These are phyloP conservation scores for Larix kaempferi DNA, from an alignment of 75 land plant genomes.

Conservation along the genomic window DNA sequence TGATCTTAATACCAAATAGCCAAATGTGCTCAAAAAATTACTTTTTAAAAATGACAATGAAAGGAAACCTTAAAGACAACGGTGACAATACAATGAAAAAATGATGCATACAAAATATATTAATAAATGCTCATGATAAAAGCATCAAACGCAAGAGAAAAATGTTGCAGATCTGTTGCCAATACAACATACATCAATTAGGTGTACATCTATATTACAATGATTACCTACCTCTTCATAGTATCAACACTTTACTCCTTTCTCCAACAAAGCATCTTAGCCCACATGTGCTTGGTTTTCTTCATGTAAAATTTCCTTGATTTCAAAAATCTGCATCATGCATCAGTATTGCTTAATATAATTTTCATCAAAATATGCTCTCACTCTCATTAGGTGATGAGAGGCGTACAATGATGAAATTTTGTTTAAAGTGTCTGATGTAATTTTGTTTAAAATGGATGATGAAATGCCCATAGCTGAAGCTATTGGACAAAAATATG, in stretches of 20 bases:
- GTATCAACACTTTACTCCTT: constrained; percentile 74
- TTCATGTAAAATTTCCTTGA: constrained; percentile 84
- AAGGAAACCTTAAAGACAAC: too few relatives aligned
- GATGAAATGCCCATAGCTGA: background rate
- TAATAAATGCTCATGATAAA: background rate
- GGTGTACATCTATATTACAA: background rate
- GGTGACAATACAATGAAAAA: too few relatives aligned
- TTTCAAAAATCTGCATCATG: constrained; percentile 60
- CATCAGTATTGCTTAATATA: too few relatives aligned
- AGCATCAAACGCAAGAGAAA: background rate
- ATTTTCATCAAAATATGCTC: too few relatives aligned
- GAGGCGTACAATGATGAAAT: background rate
- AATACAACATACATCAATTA: background rate
- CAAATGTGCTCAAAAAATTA: too few relatives aligned
- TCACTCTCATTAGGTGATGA: too few relatives aligned
- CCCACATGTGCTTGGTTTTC: constrained; percentile 84
- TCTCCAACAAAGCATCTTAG: constrained; percentile 87
- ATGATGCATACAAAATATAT: background rate
- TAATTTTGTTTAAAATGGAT: background rate
- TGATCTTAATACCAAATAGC: too few relatives aligned
- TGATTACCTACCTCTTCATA: constrained; percentile 53
- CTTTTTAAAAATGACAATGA: too few relatives aligned
- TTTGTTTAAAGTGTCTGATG: background rate
- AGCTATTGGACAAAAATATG: background rate
- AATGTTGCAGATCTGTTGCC: background rate